Percentiles rank a stretch among this genome's conserved stretches.
Conservation (phyloP, 2,329 filamentous ascomycete species). For the Fusarium euwallaceae region DNA sequence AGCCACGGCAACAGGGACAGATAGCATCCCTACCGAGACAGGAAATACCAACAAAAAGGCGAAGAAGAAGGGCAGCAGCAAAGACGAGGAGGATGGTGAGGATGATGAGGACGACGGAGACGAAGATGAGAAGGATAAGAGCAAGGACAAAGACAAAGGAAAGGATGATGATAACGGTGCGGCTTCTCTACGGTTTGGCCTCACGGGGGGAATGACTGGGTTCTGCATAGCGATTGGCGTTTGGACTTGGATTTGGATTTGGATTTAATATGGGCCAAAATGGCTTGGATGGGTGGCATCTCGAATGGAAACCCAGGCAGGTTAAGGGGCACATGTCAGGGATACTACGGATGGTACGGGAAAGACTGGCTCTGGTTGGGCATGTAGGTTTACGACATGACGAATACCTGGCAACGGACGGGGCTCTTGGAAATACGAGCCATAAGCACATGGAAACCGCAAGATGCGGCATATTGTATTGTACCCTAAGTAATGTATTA, state of each 20-base stretch:
- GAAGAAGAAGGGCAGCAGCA: not conserved
- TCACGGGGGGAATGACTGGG: slow-evolving; percentile 34
- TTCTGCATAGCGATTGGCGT: slow-evolving; percentile 58
- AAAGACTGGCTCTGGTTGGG: slow-evolving; percentile 4
- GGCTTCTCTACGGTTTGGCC: slow-evolving; percentile 21
- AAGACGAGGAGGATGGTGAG: not conserved
- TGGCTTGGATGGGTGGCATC: not conserved
- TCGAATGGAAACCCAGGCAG: not conserved
- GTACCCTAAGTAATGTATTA: not conserved
- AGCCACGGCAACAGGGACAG: slow-evolving; percentile 45
- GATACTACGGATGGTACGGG: not conserved
- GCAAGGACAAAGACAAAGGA: slow-evolving; percentile 30
- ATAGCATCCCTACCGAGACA: slow-evolving; percentile 45
- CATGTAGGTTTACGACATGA: slow-evolving; percentile 1
- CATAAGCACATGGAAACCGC: not conserved
- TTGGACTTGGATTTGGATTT: slow-evolving; percentile 53
- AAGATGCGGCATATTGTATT: not conserved
- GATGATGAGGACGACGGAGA: slow-evolving; percentile 20
- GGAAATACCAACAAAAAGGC: slow-evolving; percentile 32
- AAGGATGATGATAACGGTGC: slow-evolving; percentile 39
- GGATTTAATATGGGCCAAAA: slow-evolving; percentile 39
- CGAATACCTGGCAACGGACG: slow-evolving; percentile 1
- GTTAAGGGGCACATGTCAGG: not conserved
- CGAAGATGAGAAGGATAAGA: slow-evolving; percentile 37
- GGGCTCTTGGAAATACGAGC: slow-evolving; percentile 8